Conservation (phyloP, 768 basidiomycete genomes). For the Leccinum imitatum region DNA sequence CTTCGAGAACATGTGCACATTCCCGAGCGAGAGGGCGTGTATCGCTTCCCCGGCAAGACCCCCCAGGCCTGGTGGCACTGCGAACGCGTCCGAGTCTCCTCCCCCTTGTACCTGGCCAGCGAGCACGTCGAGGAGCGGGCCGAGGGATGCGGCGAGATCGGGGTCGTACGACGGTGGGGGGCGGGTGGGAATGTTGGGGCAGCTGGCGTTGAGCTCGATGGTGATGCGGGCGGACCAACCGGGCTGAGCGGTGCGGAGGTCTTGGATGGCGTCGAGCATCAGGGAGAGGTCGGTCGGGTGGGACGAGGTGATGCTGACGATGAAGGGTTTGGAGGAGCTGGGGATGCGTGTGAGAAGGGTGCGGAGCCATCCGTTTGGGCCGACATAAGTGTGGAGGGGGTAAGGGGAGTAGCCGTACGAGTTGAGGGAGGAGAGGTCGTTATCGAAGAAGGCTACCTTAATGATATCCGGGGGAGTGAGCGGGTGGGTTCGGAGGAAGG, state of each 20-base stretch:
- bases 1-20: conserved; percentile 60
- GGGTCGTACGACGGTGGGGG: conserved; percentile 70
- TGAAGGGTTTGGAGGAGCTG: conserved; percentile 57
- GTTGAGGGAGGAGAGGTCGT: conserved; percentile 64
- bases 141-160: conserved; percentile 42
- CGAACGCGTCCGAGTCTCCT: conserved; percentile 37
- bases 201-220: conserved; percentile 82
- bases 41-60: conserved; percentile 77
- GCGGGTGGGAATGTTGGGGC: conserved; percentile 68
- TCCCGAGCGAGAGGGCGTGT: conserved; percentile 77
- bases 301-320: conserved; percentile 77
- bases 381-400: conserved; percentile 61
- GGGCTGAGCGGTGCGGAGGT: conserved; percentile 43
- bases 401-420: conserved; percentile 83
- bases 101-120: conserved; percentile 41
- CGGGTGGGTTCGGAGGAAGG: not conserved
- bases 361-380: conserved; percentile 48
- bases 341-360: conserved; percentile 39
- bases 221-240: conserved; percentile 49
- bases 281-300: conserved; percentile 45
- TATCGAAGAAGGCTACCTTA: conserved; percentile 60
- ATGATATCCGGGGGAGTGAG: conserved; percentile 6
- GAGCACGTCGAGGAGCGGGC: conserved; percentile 55
- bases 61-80: conserved; percentile 63
- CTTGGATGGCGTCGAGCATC: conserved; percentile 63